phyloP scores from a whole-genome alignment of 2,329 filamentous ascomycete species.

The Fusarium foetens region DNA sequence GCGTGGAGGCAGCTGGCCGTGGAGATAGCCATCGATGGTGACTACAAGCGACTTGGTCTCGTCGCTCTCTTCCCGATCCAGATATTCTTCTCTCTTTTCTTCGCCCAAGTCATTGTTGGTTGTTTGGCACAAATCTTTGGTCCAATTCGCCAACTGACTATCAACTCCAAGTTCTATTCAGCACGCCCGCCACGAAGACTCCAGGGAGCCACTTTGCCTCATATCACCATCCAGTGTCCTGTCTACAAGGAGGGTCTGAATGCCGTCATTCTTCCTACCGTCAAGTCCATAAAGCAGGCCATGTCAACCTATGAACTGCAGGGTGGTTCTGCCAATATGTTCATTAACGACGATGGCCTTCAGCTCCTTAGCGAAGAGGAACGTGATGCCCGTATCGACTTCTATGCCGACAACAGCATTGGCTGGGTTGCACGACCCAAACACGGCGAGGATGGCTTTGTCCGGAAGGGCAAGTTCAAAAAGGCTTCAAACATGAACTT shows the following conservation, averaged over 20 bases:
- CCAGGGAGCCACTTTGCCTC: slow-evolving; percentile 67
- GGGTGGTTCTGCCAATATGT: slow-evolving; percentile 81
- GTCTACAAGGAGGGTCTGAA: slow-evolving; percentile 87
- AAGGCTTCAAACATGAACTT: slow-evolving; percentile 81
- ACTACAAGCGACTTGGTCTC: slow-evolving; percentile 71
- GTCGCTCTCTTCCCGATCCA: slow-evolving; percentile 75
- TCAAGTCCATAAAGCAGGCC: slow-evolving; percentile 80
- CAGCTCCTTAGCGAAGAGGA: slow-evolving; percentile 73
- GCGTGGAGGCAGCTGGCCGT: slow-evolving; percentile 76
- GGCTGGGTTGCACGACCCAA: slow-evolving; percentile 75
- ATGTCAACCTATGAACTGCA: slow-evolving; percentile 82
- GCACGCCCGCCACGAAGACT: slow-evolving; percentile 74
- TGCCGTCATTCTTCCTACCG: slow-evolving; percentile 79
- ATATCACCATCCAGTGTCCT: slow-evolving; percentile 85
- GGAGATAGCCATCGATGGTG: slow-evolving; percentile 72
- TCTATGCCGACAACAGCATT: slow-evolving; percentile 75
- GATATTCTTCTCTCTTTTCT: slow-evolving; percentile 85
- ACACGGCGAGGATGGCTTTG: slow-evolving; percentile 71
- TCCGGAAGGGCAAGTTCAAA: slow-evolving; percentile 73
- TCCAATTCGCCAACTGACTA: slow-evolving; percentile 75
- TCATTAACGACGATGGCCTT: slow-evolving; percentile 79
- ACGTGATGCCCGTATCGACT: slow-evolving; percentile 70
- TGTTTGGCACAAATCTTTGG: slow-evolving; percentile 81
- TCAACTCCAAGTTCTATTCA: slow-evolving; percentile 86
- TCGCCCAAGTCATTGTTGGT: slow-evolving; percentile 80